Evolutionary conservation across 2,329 filamentous ascomycete species (phyloP).

Genomic region (Pseudocercospora eumusae): DNA sequence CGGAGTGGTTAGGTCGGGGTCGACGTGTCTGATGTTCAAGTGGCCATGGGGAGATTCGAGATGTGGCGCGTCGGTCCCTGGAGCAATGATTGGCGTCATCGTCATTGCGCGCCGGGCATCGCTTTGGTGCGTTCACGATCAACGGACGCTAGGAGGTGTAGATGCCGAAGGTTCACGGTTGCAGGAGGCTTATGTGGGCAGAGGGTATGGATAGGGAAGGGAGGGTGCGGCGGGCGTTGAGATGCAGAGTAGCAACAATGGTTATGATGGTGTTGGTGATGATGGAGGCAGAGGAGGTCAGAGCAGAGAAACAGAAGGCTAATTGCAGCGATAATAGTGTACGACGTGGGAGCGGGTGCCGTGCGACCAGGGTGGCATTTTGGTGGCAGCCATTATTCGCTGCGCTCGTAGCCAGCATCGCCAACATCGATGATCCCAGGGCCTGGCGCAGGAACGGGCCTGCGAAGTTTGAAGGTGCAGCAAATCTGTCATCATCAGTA

Average conservation of each 20-base stretch:
- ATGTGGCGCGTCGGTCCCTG: conserved; percentile 1
- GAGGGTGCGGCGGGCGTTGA: neutral
- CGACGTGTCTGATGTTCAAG: conserved; percentile 8
- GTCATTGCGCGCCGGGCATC: conserved; percentile 20
- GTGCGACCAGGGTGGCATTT: conserved; percentile 21
- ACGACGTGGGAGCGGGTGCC: conserved; percentile 17
- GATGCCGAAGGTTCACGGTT: conserved; percentile 15
- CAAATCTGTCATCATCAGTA: neutral
- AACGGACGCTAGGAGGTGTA: conserved; percentile 18
- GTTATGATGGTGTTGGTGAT: conserved; percentile 11
- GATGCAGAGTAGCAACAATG: too few species aligned
- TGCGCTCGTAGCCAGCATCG: conserved; percentile 12
- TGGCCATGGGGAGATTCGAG: conserved; percentile 13
- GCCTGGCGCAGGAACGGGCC: conserved; percentile 23
- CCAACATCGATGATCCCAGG: conserved; percentile 16
- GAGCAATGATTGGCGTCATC: conserved; percentile 20
- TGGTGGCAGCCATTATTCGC: conserved; percentile 16
- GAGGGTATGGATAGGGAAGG: neutral
- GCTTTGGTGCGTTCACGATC: conserved; percentile 17
- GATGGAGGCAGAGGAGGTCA: conserved; percentile 12
- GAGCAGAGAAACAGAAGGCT: conserved; percentile 15
- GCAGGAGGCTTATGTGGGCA: conserved; percentile 17
- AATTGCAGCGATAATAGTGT: conserved; percentile 26
- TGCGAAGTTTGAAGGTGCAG: conserved; percentile 20
- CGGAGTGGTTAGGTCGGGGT: conserved; percentile 11